Evolutionary conservation across 1,284 basidiomycete species (phyloP).

Genomic region (Tremellales sp.): DNA sequence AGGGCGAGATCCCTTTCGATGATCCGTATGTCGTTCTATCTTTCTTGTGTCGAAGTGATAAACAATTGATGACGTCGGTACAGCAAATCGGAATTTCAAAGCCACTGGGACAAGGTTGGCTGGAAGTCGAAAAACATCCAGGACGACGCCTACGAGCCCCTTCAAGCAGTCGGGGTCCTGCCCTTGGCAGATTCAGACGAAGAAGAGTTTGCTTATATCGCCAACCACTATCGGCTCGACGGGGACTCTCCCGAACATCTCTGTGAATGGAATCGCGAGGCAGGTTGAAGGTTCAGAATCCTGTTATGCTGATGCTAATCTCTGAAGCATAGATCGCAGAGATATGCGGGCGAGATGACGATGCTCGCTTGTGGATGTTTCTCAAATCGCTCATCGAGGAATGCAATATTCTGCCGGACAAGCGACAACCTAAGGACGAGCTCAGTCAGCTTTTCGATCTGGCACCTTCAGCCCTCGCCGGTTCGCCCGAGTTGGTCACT

Average conservation of each 20-base stretch:
- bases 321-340: conserved; percentile 56
- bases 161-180: conserved; percentile 34
- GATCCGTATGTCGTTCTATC: conserved; percentile 60
- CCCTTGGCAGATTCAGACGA: conserved; percentile 46
- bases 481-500: conserved; percentile 10
- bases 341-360: conserved; percentile 58
- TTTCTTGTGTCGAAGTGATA: not conserved
- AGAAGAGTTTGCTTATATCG: conserved; percentile 60
- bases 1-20: conserved; percentile 76
- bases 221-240: conserved; percentile 63
- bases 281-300: conserved; percentile 16
- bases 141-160: conserved; percentile 43
- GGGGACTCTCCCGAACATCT: conserved; percentile 55
- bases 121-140: conserved; percentile 37
- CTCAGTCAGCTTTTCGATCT: conserved; percentile 3
- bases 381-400: conserved; percentile 58
- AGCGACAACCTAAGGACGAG: too few relatives aligned
- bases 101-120: conserved; percentile 43
- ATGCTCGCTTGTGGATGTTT: conserved; percentile 67
- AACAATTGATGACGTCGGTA: conserved; percentile 3
- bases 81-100: conserved; percentile 56
- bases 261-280: conserved; percentile 47
- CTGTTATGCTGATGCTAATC: not conserved
- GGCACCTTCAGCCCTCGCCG: conserved; percentile 8
- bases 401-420: too few relatives aligned